A percentile compares a stretch with the other conserved stretches of the same genome.
Conservation (phyloP, 192 early-diverging fungal species). For the Mortierella antarctica region DNA sequence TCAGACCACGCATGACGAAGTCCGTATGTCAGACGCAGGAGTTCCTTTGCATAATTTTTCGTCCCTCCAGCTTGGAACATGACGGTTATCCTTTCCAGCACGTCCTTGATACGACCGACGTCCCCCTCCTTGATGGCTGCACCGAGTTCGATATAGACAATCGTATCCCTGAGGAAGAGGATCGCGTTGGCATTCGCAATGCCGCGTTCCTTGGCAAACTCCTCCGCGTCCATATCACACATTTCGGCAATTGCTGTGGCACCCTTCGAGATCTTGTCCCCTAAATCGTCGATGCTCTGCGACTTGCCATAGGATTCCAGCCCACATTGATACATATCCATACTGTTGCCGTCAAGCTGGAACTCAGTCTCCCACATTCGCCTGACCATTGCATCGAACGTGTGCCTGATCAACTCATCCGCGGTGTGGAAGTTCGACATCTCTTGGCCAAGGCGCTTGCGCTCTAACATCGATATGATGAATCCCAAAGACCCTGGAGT, state of each 20-base stretch:
- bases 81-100: constrained; percentile 5
- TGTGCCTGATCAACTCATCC: constrained; percentile 8
- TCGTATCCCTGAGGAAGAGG: constrained; percentile 5
- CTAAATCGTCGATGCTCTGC: too few relatives aligned
- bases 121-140: constrained; percentile 23
- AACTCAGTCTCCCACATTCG: constrained; percentile 7
- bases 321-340: too few relatives aligned
- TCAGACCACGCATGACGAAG: constrained; percentile 9
- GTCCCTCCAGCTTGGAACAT: constrained; percentile 13
- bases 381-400: constrained; percentile 13
- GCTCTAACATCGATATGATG: neutral
- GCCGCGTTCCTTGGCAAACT: too few relatives aligned
- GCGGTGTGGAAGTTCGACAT: constrained; percentile 16
- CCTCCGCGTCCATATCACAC: too few relatives aligned
- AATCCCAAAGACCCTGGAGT: neutral
- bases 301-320: too few relatives aligned
- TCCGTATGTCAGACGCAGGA: constrained; percentile 9
- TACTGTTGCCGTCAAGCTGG: too few relatives aligned
- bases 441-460: neutral
- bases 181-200: too few relatives aligned
- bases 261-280: too few relatives aligned
- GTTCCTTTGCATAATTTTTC: constrained; percentile 18
- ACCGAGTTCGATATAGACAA: constrained; percentile 9
- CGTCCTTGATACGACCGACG: constrained; percentile 16
- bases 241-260: too few relatives aligned